phyloP scores from a whole-genome alignment of 2,329 filamentous ascomycete species.

The Fusarium odoratissimum region DNA sequence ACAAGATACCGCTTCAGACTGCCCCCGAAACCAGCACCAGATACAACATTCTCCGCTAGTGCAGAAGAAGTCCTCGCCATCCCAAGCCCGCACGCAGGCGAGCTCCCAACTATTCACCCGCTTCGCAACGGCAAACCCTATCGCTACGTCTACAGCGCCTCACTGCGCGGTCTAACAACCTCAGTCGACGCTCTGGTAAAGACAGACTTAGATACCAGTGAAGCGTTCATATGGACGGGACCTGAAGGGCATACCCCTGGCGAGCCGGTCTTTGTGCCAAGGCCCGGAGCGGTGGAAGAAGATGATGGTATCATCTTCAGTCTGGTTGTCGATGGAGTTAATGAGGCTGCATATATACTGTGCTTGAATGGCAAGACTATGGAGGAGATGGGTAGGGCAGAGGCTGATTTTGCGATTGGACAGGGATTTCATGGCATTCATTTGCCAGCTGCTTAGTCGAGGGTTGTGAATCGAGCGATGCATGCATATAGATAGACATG shows the following conservation, averaged over 20 bases:
- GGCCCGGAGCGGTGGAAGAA: conserved; percentile 59
- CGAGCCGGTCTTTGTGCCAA: conserved; percentile 74
- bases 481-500: neutral
- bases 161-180: conserved; percentile 67
- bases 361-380: conserved; percentile 72
- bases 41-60: conserved; percentile 25
- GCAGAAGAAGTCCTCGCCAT: conserved; percentile 58
- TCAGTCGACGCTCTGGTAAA: conserved; percentile 74
- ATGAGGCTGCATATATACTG: conserved; percentile 71
- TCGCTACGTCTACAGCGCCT: conserved; percentile 70
- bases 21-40: conserved; percentile 30
- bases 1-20: conserved; percentile 59
- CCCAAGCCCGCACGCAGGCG: conserved; percentile 65
- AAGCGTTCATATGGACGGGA: conserved; percentile 67
- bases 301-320: conserved; percentile 73
- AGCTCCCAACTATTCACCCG: conserved; percentile 76
- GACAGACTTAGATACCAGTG: conserved; percentile 68
- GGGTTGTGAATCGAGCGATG: neutral
- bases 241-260: conserved; percentile 72
- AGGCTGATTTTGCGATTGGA: conserved; percentile 68
- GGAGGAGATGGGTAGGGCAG: conserved; percentile 72
- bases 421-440: conserved; percentile 75
- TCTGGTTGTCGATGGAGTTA: conserved; percentile 72
- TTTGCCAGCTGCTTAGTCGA: conserved; percentile 28
- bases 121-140: conserved; percentile 61